Base-by-base conservation (phyloP, 106 monocot genomes). In the Alisma plantagoaquatica region DNA sequence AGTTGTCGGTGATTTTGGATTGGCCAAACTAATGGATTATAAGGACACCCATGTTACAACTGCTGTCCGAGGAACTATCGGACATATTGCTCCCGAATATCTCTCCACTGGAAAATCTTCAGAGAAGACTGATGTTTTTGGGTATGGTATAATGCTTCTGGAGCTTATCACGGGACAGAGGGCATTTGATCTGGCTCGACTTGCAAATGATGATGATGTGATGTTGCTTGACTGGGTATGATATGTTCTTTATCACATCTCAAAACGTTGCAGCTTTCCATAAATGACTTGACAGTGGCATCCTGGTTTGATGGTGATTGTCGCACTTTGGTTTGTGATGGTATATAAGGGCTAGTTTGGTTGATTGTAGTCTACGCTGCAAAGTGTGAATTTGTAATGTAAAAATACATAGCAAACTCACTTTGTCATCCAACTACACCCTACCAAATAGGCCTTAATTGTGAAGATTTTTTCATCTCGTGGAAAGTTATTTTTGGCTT, bases 31-130 rank as follows among this genome's bases (percentile, higher is more conserved):
- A 30, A 94, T 94, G 93, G 93, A 94, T 49, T 88, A 94, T 73
- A 94, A 94, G 74, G 93, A 94, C 47, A 94, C 93, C 30, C 93
- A 94, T 65, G 93, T 94, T 19, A 87, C 87, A 1, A 94, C 93
- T 24, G 93, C 93, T 31, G 93, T 94, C 10, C 80, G 87, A 42
- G 93, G 93, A 32, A 94, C 93, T 16, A 94, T 94, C 48, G 93
- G 93, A 0, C 93, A 94, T 52, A 94, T 94, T 38, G 93, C 93
- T 49, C 94, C 94, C 15, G 94, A 96, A 62, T 96, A 96, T 47
- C 66, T 96, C 18, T 84, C 84, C 14, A 96, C 94, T 10, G 94
- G 94, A 41, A 96, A 96, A 51, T 96, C 94, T 17, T 89, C 88
- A 15, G 94, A 96, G 67, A 96, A 96, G 63, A 88, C 88, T 0